phyloP scores from a whole-genome alignment of 164 flowering plant genomes.

The Brasenia schreberi region DNA sequence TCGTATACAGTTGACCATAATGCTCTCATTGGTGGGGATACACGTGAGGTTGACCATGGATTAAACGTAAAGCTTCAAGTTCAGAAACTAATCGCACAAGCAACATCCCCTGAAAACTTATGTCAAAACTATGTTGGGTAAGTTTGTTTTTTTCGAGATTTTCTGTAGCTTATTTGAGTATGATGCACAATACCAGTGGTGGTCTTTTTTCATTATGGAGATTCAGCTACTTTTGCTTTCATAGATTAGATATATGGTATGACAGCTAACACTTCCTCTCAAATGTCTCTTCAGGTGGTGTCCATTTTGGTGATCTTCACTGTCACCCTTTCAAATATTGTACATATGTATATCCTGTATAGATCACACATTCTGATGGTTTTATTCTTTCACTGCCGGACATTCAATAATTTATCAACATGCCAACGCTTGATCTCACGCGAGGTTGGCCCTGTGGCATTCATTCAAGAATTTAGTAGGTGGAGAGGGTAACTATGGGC shows the following conservation, averaged over 20 bases:
- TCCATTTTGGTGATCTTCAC: constrained; percentile 59
- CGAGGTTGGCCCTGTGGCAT: too few relatives aligned
- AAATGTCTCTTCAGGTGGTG: constrained; percentile 69
- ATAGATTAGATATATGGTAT: background rate
- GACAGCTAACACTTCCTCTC: background rate
- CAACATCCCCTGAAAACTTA: constrained; percentile 82
- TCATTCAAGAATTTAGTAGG: too few relatives aligned
- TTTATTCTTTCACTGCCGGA: too few relatives aligned
- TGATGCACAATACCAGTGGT: background rate
- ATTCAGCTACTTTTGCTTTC: background rate
- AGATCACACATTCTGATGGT: background rate
- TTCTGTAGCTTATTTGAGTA: background rate
- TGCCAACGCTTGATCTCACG: too few relatives aligned
- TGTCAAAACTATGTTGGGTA: constrained; percentile 99
- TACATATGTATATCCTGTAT: constrained; percentile 9
- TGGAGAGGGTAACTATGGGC: too few relatives aligned
- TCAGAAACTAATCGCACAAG: constrained; percentile 78
- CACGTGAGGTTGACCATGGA: constrained; percentile 87
- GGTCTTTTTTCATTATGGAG: background rate
- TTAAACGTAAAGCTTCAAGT: constrained; percentile 86
- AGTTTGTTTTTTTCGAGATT: constrained; percentile 9
- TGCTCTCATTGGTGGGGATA: constrained; percentile 47
- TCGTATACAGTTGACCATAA: constrained; percentile 59
- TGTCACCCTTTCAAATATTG: background rate
- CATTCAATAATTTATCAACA: too few relatives aligned